These are phyloP conservation scores for Ceratocystis cubensis DNA, from an alignment of 2,329 filamentous ascomycete genomes.

Conservation along the genomic window DNA sequence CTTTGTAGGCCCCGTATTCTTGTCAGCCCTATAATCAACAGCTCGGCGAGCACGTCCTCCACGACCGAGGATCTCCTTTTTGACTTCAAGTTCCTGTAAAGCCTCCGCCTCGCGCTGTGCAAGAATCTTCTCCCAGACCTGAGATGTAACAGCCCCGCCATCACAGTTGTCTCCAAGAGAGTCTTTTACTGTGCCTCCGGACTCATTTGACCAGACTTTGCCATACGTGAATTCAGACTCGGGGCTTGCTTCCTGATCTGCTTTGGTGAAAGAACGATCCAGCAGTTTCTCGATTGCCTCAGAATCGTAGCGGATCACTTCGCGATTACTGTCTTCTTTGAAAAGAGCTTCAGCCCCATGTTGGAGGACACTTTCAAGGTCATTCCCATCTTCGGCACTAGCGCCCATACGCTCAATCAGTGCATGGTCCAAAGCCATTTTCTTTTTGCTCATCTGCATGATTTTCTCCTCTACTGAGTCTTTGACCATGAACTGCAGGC, in stretches of 20 bases:
- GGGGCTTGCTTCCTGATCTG: slow-evolving; percentile 40
- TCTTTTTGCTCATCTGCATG: slow-evolving; percentile 86
- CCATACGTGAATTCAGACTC: slow-evolving; percentile 69
- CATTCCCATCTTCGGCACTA: slow-evolving; percentile 64
- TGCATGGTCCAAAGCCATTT: slow-evolving; percentile 90
- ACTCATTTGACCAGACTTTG: slow-evolving; percentile 81
- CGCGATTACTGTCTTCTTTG: slow-evolving; percentile 54
- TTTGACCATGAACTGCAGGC: slow-evolving; percentile 87
- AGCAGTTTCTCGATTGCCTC: slow-evolving; percentile 77
- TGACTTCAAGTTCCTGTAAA: slow-evolving; percentile 51
- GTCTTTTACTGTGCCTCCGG: slow-evolving; percentile 52
- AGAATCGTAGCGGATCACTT: slow-evolving; percentile 69
- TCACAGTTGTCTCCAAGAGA: slow-evolving; percentile 29
- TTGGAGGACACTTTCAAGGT: slow-evolving; percentile 76
- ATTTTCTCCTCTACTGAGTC: slow-evolving; percentile 89
- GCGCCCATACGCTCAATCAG: slow-evolving; percentile 85
- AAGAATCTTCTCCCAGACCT: slow-evolving; percentile 78
- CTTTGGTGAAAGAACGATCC: slow-evolving; percentile 65
- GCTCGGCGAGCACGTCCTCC: slow-evolving; percentile 60
- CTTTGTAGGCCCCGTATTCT: slow-evolving; percentile 24
- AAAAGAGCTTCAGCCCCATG: slow-evolving; percentile 83
- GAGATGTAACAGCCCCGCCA: slow-evolving; percentile 39
- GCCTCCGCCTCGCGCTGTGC: slow-evolving; percentile 69
- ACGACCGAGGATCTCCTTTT: slow-evolving; percentile 64
- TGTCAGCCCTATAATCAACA: slow-evolving; percentile 12